Evolutionary conservation across 192 early-diverging fungal genomes (phyloP).

Genomic region (Podila epigama): DNA sequence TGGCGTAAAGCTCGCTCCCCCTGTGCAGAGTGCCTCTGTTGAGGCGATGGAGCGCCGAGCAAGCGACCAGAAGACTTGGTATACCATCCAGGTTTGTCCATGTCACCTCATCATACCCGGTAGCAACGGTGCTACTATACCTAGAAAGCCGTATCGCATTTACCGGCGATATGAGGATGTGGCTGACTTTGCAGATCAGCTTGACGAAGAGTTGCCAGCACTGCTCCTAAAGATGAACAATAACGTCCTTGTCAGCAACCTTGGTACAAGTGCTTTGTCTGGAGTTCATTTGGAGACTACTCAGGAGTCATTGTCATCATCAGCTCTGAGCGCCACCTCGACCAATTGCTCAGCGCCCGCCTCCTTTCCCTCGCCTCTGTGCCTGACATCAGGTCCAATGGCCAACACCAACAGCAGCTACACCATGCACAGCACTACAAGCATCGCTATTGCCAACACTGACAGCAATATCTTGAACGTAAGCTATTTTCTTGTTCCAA

Average conservation of each 20-base stretch:
- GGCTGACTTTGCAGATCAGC: slow-evolving; percentile 44
- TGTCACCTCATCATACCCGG: slow-evolving; percentile 11
- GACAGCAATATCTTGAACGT: no score
- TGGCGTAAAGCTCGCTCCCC: slow-evolving; percentile 42
- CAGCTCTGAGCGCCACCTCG: background rate
- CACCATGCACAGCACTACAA: background rate
- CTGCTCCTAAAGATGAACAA: background rate
- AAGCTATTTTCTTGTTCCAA: no score
- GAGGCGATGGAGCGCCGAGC: slow-evolving; percentile 4
- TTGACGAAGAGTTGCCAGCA: slow-evolving; percentile 35
- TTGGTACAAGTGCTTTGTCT: no score
- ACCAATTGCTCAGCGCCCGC: background rate
- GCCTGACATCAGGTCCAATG: background rate
- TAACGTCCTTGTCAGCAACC: no score
- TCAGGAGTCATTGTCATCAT: background rate
- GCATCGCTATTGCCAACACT: no score
- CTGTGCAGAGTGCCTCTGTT: slow-evolving; percentile 27
- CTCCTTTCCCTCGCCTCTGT: background rate
- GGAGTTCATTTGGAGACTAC: no score
- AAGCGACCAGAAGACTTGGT: slow-evolving; percentile 32
- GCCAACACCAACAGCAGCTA: background rate
- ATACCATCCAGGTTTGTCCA: slow-evolving; percentile 35
- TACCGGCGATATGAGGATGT: slow-evolving; percentile 44
- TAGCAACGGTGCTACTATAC: background rate
- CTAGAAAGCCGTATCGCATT: slow-evolving; percentile 24